phyloP scores from a whole-genome alignment of 208 protist genomes.

The Trypanosoma cruzi region DNA sequence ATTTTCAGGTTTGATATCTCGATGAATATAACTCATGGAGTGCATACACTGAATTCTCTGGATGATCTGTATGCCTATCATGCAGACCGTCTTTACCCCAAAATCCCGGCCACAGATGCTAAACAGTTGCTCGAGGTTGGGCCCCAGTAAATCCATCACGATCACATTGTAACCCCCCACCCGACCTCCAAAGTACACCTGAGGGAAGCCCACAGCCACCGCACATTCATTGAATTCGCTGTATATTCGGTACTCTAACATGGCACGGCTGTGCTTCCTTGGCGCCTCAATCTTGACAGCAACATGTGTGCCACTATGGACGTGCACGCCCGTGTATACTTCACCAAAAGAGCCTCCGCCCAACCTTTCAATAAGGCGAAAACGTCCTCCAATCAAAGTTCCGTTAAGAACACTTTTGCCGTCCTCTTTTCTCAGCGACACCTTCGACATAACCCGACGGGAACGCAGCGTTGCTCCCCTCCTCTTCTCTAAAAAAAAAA shows the following conservation, averaged over 20 bases:
- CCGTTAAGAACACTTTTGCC: slow-evolving; percentile 24
- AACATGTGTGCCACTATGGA: slow-evolving; percentile 56
- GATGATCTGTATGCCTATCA: slow-evolving; percentile 96
- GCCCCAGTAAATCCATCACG: slow-evolving; percentile 99
- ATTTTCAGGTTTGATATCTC: slow-evolving; percentile 93
- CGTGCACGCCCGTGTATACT: slow-evolving; percentile 91
- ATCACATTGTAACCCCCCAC: slow-evolving; percentile 98
- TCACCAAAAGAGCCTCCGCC: slow-evolving; percentile 98
- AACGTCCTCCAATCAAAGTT: slow-evolving; percentile 91
- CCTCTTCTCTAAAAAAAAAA: neutral
- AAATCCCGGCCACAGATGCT: slow-evolving; percentile 91
- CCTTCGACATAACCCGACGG: neutral
- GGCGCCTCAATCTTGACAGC: slow-evolving; percentile 89
- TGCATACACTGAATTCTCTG: slow-evolving; percentile 95
- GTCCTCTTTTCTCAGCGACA: neutral
- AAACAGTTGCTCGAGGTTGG: slow-evolving; percentile 98
- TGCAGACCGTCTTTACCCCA: slow-evolving; percentile 94
- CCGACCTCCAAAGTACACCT: slow-evolving; percentile 94
- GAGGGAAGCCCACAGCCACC: slow-evolving; percentile 93
- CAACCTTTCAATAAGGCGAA: slow-evolving; percentile 93
- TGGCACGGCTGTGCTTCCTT: slow-evolving; percentile 49
- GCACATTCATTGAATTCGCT: slow-evolving; percentile 61
- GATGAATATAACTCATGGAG: slow-evolving; percentile 76
- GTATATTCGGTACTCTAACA: slow-evolving; percentile 83
- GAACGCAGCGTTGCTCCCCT: too few species aligned